A percentile compares a stretch with the other conserved stretches of the same genome.
Conservation (phyloP, 75 land plant genomes). For the Pinus albicaulis region DNA sequence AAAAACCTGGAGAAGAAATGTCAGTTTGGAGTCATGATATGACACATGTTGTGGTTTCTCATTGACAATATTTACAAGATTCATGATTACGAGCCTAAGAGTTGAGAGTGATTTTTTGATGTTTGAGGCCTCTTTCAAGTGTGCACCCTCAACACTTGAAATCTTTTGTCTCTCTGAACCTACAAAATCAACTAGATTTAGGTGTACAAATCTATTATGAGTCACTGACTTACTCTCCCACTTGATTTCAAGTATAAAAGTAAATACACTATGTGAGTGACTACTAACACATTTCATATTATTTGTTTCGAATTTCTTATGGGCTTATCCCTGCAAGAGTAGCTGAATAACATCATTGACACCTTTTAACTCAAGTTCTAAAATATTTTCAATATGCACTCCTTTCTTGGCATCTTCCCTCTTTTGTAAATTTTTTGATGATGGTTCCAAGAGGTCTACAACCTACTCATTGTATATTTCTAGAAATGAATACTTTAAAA, state of each 20-base stretch:
- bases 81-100: conserved; percentile 98
- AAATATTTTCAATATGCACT: conserved; percentile 90
- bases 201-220: conserved; percentile 79
- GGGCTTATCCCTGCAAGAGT: conserved; percentile 70
- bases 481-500: conserved; percentile 86
- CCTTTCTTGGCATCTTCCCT: conserved; percentile 93
- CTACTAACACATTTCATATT: conserved; percentile 97
- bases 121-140: conserved; percentile 95
- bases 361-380: conserved; percentile 80
- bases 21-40: conserved; percentile 95
- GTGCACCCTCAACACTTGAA: conserved; percentile 97
- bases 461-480: conserved; percentile 98
- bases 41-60: conserved; percentile 91
- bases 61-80: conserved; percentile 79
- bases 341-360: conserved; percentile 83
- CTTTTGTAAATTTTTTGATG: conserved; percentile 81
- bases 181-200: conserved; percentile 92
- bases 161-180: conserved; percentile 99
- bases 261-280: conserved; percentile 96
- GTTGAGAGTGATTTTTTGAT: conserved; percentile 98
- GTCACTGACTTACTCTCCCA: conserved; percentile 91
- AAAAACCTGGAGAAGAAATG: conserved; percentile 88
- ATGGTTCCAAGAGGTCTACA: conserved; percentile 87
- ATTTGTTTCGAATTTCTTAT: conserved; percentile 89
- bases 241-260: conserved; percentile 93